Base-by-base conservation (phyloP, 2,329 filamentous ascomycete genomes). In the Diplocarpon rosae region DNA sequence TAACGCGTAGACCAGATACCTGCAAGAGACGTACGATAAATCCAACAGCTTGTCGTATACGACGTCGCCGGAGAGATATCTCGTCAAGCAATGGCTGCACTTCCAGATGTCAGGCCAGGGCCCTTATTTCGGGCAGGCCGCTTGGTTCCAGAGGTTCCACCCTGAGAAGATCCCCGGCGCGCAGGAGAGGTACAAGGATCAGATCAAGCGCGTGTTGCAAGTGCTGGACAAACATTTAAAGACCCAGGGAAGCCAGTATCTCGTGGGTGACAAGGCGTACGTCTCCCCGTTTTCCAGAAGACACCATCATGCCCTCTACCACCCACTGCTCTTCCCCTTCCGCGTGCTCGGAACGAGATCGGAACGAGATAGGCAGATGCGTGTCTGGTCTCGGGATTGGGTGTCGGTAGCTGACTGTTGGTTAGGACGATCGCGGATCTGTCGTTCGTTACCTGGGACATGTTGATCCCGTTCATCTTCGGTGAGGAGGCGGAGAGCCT, bases 151-250 rank as follows among this genome's bases (percentile, higher is more conserved):
- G 15, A 51, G 49, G 4, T 59, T 53, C 32, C 63, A 45, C 13
- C 32, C 17, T 5, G 31, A 43, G 34, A 15, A 37, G 16, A 31
- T 46, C 9, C 59, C 59, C 1, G 65, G 60, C n/a, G 69, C 67
- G 5, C 54, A 67, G 20, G 60, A 66, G 9, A 59, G 70, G 14
- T 73, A 73, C 53, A 48, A 49, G 14, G 62, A 65, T 5, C 69
- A 73, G 54, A 61, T 68, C 15, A 40, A 38, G 16, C 47, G 51
- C 4, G 48, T 56, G 10, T 32, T 63, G 0, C 54, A 56, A 1
- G 69, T 73, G 2, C 45, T 74, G 36, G 65, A 73, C 6, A 52
- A 58, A 38, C 53, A 54, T 9, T 56, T 60, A 16, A 54, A 61
- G 28, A 1, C 50, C 54, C 20, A 24, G 20, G 20, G 20, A 24